These are phyloP conservation scores for Microglena sp. DNA, from an alignment of 139 green algal genomes.

Conservation along the genomic window DNA sequence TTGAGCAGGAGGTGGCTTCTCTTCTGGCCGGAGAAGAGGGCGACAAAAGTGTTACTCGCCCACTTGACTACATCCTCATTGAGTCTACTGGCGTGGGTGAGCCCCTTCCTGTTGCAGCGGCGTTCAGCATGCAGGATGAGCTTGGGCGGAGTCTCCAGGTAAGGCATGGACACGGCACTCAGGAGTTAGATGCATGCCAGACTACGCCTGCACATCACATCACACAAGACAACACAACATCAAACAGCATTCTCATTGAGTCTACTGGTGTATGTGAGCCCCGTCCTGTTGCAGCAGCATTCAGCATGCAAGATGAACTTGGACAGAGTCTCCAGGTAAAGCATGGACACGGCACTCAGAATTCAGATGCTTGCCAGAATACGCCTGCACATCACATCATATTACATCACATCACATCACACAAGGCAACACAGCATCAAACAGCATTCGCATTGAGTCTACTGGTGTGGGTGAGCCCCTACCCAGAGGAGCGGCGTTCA, in stretches of 20 bases:
- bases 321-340: background rate
- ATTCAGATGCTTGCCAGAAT: too few species aligned
- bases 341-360: too few species aligned
- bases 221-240: slow-evolving; percentile 1
- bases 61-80: too few species aligned
- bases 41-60: too few species aligned
- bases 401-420: too few species aligned
- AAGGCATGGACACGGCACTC: too few species aligned
- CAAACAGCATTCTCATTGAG: background rate
- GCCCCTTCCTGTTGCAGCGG: slow-evolving; percentile 39
- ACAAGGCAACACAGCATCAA: too few species aligned
- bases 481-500: slow-evolving; percentile 34
- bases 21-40: too few species aligned
- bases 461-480: slow-evolving; percentile 66
- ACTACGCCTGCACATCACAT: too few species aligned
- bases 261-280: slow-evolving; percentile 56
- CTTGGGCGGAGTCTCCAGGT: background rate
- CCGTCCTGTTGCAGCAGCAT: slow-evolving; percentile 31
- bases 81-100: slow-evolving; percentile 71
- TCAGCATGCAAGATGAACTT: slow-evolving; percentile 13
- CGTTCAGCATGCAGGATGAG: slow-evolving; percentile 17
- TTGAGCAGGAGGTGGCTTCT: too few species aligned
- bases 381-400: too few species aligned
- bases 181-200: too few species aligned
- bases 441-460: slow-evolving; percentile 64